Conservation (phyloP, 2,329 filamentous ascomycete genomes). For the Apiospora aurea region DNA sequence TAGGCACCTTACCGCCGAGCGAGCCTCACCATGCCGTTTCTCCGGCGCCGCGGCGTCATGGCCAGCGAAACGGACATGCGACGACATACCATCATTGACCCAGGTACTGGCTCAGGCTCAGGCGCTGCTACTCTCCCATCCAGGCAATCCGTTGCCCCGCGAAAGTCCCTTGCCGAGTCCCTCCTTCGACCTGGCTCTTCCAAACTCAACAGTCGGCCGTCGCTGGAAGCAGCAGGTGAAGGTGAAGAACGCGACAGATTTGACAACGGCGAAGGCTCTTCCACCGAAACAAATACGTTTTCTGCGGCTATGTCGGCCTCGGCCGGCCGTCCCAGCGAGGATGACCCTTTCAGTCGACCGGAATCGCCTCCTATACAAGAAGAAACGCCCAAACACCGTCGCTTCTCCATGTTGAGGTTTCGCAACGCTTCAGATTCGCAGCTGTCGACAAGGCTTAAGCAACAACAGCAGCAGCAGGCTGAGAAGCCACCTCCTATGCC, state of each 20-base stretch:
- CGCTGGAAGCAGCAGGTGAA: conserved; percentile 25
- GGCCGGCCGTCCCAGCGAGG: conserved; percentile 34
- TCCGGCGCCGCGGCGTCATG: conserved; percentile 67
- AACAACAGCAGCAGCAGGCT: conserved; percentile 60
- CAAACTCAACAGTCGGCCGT: conserved; percentile 24
- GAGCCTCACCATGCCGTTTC: conserved; percentile 59
- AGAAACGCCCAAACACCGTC: conserved; percentile 62
- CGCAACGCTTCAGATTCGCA: conserved; percentile 95
- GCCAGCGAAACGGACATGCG: conserved; percentile 67
- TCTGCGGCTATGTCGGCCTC: conserved; percentile 30
- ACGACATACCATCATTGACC: conserved; percentile 53
- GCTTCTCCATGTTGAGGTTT: conserved; percentile 79
- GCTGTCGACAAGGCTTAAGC: conserved; percentile 73
- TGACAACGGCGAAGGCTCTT: conserved; percentile 33
- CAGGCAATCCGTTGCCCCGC: conserved; percentile 30
- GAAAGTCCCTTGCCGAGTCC: conserved; percentile 33
- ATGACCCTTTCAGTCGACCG: conserved; percentile 46
- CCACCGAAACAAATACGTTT: conserved; percentile 32
- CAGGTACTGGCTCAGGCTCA: conserved; percentile 32
- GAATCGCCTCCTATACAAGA: conserved; percentile 61
- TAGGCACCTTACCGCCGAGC: conserved; percentile 7
- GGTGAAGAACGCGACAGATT: conserved; percentile 27
- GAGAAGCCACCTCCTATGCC: conserved; percentile 64
- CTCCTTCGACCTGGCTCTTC: conserved; percentile 30
- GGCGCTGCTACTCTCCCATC: conserved; percentile 22